Conservation (phyloP, 164 flowering plant species). For the Berberis thunbergii region DNA sequence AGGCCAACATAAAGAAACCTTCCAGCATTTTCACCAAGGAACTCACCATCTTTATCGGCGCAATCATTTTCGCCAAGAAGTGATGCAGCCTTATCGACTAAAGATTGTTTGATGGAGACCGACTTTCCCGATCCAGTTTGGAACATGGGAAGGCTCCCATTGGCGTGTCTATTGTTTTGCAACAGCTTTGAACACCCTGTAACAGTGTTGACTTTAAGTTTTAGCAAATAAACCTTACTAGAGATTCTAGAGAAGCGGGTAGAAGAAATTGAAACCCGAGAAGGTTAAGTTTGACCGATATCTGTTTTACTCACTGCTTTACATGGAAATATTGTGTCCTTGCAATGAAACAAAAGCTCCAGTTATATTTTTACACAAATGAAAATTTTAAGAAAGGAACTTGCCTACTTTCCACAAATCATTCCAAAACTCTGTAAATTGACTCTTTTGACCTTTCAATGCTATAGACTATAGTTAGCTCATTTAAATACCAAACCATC, state of each 20-base stretch:
- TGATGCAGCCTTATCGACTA: constrained; percentile 49
- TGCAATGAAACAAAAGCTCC: too few species aligned
- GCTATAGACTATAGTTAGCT: too few species aligned
- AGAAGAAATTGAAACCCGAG: neutral
- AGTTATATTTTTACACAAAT: too few species aligned
- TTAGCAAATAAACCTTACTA: neutral
- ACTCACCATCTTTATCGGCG: neutral
- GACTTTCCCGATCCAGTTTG: constrained; percentile 58
- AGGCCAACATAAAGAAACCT: too few species aligned
- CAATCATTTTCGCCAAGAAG: constrained; percentile 35
- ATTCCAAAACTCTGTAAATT: too few species aligned
- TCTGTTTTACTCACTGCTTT: too few species aligned
- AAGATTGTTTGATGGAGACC: constrained; percentile 42
- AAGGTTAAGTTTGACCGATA: neutral
- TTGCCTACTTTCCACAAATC: too few species aligned
- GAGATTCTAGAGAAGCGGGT: neutral
- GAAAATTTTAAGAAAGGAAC: too few species aligned
- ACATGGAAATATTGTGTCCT: too few species aligned
- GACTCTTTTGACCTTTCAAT: too few species aligned
- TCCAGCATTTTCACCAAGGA: too few species aligned
- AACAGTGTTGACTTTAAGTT: neutral
- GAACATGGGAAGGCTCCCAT: constrained; percentile 20
- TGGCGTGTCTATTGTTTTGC: neutral
- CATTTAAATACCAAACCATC: too few species aligned
- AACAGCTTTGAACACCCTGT: constrained; percentile 5